Base-by-base conservation (phyloP, 139 green algal genomes). In the Chlamydomonas urium region DNA sequence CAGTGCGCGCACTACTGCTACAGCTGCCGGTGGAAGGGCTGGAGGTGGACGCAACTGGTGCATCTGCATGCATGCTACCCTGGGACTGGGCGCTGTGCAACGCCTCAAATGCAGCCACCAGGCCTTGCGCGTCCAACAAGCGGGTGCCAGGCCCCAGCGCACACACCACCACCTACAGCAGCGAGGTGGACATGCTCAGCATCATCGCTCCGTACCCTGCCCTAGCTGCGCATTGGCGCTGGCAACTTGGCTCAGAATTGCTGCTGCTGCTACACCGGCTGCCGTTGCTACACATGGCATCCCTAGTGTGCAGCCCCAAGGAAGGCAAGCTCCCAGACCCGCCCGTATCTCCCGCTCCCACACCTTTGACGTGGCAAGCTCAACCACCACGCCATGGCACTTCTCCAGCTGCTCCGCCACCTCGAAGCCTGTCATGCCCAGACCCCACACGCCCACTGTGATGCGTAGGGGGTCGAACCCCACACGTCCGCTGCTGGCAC, bases 391-490 rank as follows among this genome's bases (percentile, higher is more conserved):
- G 33, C 80, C 75, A 70, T 82, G 38, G 8, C 26, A 45, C 31
- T 75, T 19, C 72, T 92, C 80, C 75, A 97, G 62, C 61, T 63
- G 61, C 59, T 68, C 65, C 14, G 85, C 85, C 1, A 74, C 80
- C 31, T 87, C 63, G 45, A 74, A 88, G 17, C 89, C 90, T 35
- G 71, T 79, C 33, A 90, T 57, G 14, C 81, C 80, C 65, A 90
- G 57, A 6, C 66, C 47, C 2, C 37, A 19, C 29, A 92, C 80
- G 28, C 77, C 60, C 26, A 97, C 42, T 23, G 88, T 92, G 2
- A 97, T 47, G 2, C 93, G 69, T 72, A 94, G 73, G 17, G 89
- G 89, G 72, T 98, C 93, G 29, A n/a, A n/a, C n/a, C 14, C 59
- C 0, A 78, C 58, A 21, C 61, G 66, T 50, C 32, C 48, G 38